These are phyloP conservation scores for Aspergillus hortae DNA, from an alignment of 2,329 filamentous ascomycete species.

Conservation along the genomic window DNA sequence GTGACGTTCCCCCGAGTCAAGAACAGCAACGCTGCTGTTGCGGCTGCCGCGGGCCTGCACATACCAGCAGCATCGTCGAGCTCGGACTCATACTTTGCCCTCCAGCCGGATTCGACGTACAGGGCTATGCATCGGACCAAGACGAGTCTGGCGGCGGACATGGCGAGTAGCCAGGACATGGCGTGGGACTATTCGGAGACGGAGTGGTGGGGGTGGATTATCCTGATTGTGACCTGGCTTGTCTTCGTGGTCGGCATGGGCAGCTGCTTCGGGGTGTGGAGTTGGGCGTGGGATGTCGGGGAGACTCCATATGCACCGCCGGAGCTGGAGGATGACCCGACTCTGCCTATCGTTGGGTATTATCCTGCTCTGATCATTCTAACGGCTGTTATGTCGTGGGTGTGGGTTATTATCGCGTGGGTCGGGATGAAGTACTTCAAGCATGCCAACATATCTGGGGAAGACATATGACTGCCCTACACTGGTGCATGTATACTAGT, in stretches of 20 bases:
- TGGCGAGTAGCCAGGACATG: constrained; percentile 41
- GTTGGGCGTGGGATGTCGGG: constrained; percentile 98
- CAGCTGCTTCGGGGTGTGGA: constrained; percentile 91
- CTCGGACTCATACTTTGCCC: constrained; percentile 62
- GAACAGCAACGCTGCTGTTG: constrained; percentile 26
- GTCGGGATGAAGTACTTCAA: constrained; percentile 99
- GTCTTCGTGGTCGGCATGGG: constrained; percentile 97
- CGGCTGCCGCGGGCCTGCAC: constrained; percentile 20
- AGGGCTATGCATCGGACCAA: constrained; percentile 31
- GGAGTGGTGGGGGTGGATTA: constrained; percentile 97
- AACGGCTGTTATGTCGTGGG: constrained; percentile 95
- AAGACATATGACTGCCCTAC: constrained; percentile 40
- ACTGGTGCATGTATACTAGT: background rate
- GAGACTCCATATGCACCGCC: constrained; percentile 93
- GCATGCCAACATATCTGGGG: constrained; percentile 83
- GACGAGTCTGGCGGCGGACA: constrained; percentile 35
- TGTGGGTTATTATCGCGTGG: constrained; percentile 97
- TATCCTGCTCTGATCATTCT: constrained; percentile 92
- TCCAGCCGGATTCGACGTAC: constrained; percentile 35
- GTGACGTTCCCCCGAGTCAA: constrained; percentile 59
- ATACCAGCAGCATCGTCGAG: constrained; percentile 50
- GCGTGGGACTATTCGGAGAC: constrained; percentile 88
- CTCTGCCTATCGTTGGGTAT: constrained; percentile 91
- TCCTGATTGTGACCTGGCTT: constrained; percentile 85
- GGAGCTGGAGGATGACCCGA: constrained; percentile 91